Evolutionary conservation across 129 eudicot genomes (phyloP).

Genomic region (Escallonia herrerae): DNA sequence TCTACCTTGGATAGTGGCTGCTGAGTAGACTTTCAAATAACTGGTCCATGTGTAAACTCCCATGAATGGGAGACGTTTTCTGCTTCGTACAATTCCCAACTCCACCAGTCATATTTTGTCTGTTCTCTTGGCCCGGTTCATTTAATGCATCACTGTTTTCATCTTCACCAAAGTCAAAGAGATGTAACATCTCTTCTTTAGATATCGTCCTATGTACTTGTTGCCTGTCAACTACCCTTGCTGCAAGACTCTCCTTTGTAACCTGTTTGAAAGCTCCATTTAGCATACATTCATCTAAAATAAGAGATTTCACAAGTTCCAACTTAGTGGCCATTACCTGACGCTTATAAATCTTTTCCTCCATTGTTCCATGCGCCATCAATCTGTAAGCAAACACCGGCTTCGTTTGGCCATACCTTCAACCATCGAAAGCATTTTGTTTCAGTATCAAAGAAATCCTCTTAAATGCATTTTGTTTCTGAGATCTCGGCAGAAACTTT

Average conservation of each 20-base stretch:
- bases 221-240: conserved; percentile 96
- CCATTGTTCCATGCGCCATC: conserved; percentile 96
- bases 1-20: conserved; percentile 73
- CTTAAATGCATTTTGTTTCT: no score
- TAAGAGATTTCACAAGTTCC: not conserved
- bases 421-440: conserved; percentile 4
- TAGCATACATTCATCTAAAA: not conserved
- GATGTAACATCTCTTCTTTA: conserved; percentile 92
- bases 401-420: conserved; percentile 94
- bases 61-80: conserved; percentile 36
- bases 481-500: no score
- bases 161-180: conserved; percentile 86
- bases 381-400: conserved; percentile 93
- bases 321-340: conserved; percentile 47
- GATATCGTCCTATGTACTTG: conserved; percentile 96
- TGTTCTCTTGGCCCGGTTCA: conserved; percentile 32
- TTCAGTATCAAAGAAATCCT: not conserved
- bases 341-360: conserved; percentile 94
- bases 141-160: conserved; percentile 40
- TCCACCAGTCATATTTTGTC: conserved; percentile 15
- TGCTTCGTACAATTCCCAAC: conserved; percentile 34
- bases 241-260: conserved; percentile 92
- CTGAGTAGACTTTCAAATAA: conserved; percentile 55
- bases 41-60: conserved; percentile 58
- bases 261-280: conserved; percentile 35